Conservation (phyloP, 73 alveolate species). For the Paramecium sexaurelia region DNA sequence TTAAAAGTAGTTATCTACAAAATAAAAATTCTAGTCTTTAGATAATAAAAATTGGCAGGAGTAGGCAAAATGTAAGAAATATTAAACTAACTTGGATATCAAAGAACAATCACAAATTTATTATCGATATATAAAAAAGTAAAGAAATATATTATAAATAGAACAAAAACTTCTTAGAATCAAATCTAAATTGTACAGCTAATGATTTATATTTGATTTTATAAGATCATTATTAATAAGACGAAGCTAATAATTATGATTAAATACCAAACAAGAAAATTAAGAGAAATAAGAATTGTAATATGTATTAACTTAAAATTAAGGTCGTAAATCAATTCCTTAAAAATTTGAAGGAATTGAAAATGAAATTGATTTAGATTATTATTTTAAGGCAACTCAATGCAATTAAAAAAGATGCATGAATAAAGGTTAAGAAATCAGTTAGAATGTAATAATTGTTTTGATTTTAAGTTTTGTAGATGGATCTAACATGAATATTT, state of each 20-base stretch:
- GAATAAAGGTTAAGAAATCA: not conserved
- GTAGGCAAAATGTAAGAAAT: slow-evolving; percentile 41
- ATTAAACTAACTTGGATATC: slow-evolving; percentile 37
- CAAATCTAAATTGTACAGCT: slow-evolving; percentile 45
- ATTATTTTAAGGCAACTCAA: not conserved
- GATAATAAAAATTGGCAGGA: not conserved
- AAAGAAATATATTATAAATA: not conserved
- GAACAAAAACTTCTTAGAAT: slow-evolving; percentile 50
- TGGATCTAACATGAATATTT: slow-evolving; percentile 42
- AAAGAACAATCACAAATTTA: not conserved
- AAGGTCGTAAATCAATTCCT: slow-evolving; percentile 9
- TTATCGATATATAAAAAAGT: slow-evolving; percentile 40
- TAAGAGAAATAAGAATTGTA: slow-evolving; percentile 19
- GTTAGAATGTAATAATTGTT: not conserved
- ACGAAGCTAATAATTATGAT: not conserved
- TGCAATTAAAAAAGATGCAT: not conserved
- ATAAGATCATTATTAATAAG: slow-evolving; percentile 20
- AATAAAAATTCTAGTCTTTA: not conserved
- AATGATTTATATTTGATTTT: slow-evolving; percentile 44
- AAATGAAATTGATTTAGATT: not conserved
- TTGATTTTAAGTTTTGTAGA: not conserved
- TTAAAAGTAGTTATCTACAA: not conserved
- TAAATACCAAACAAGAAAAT: not conserved
- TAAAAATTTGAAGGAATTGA: not conserved
- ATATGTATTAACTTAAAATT: not conserved